Evolutionary conservation across 345 rosid genomes (phyloP).

Genomic region (Corchorus capsularis): DNA sequence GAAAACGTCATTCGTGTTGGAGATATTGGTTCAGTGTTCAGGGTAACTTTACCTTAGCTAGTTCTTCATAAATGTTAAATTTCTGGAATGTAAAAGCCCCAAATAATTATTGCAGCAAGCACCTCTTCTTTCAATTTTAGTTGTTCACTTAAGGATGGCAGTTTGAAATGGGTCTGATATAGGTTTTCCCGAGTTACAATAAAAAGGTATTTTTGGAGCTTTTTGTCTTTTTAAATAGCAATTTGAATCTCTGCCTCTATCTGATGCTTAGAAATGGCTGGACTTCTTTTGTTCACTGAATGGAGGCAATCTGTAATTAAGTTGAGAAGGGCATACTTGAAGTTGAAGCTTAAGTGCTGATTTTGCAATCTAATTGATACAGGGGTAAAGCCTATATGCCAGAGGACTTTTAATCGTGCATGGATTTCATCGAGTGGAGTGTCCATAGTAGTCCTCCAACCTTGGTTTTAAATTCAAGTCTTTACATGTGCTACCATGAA

Average conservation of each 20-base stretch:
- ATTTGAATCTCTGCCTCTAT: background rate
- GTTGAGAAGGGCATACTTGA: background rate
- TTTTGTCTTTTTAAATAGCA: background rate
- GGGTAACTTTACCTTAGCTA: background rate
- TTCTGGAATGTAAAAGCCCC: background rate
- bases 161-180: background rate
- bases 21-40: background rate
- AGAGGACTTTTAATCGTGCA: background rate
- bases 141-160: background rate
- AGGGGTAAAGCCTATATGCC: background rate
- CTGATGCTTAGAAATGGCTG: background rate
- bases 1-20: background rate
- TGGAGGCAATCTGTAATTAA: background rate
- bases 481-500: background rate
- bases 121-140: constrained; percentile 3
- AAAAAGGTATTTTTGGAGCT: background rate
- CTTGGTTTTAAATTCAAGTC: background rate
- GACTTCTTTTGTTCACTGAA: constrained; percentile 1
- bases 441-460: background rate
- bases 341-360: background rate
- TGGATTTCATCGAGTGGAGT: background rate
- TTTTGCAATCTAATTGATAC: background rate
- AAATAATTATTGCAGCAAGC: background rate
- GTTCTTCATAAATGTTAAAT: background rate
- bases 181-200: background rate